Evolutionary conservation across 2,329 filamentous ascomycete genomes (phyloP).

Genomic region (Penicillium sp.): DNA sequence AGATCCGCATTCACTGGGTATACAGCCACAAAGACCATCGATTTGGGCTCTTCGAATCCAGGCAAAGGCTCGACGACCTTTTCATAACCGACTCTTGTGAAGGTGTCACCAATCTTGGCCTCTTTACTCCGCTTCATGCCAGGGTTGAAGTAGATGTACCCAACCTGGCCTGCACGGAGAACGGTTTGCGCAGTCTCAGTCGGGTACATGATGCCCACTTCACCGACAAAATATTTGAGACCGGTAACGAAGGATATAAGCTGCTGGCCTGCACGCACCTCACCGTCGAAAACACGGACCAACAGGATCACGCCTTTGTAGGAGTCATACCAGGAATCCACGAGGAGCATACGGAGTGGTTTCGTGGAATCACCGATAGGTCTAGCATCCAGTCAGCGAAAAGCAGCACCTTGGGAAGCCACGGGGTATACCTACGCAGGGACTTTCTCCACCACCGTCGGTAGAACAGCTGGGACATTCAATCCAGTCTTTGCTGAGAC

Average conservation of each 20-base stretch:
- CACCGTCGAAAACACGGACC: conserved; percentile 83
- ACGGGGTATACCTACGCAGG: conserved; percentile 48
- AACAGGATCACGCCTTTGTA: conserved; percentile 89
- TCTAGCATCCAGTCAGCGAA: conserved; percentile 25
- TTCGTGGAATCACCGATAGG: conserved; percentile 64
- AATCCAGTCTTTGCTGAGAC: conserved; percentile 91
- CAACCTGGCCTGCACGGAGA: conserved; percentile 84
- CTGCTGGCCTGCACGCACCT: conserved; percentile 70
- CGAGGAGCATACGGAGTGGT: conserved; percentile 73
- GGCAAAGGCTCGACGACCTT: conserved; percentile 68
- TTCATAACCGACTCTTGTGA: conserved; percentile 71
- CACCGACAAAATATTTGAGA: conserved; percentile 82
- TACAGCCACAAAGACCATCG: conserved; percentile 97
- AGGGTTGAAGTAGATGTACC: conserved; percentile 94
- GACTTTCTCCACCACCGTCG: conserved; percentile 74
- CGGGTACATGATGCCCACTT: conserved; percentile 95
- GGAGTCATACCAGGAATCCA: conserved; percentile 97
- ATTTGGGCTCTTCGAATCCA: conserved; percentile 92
- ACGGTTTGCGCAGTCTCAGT: conserved; percentile 70
- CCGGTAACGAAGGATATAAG: conserved; percentile 82
- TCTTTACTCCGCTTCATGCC: conserved; percentile 97
- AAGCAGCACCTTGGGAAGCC: not conserved
- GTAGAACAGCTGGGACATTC: conserved; percentile 74
- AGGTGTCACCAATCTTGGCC: conserved; percentile 91
- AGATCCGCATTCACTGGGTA: conserved; percentile 88